A percentile compares a stretch with the other conserved stretches of the same genome.
Conservation (phyloP, 1,284 basidiomycete species). For the Wolfiporia cocos region DNA sequence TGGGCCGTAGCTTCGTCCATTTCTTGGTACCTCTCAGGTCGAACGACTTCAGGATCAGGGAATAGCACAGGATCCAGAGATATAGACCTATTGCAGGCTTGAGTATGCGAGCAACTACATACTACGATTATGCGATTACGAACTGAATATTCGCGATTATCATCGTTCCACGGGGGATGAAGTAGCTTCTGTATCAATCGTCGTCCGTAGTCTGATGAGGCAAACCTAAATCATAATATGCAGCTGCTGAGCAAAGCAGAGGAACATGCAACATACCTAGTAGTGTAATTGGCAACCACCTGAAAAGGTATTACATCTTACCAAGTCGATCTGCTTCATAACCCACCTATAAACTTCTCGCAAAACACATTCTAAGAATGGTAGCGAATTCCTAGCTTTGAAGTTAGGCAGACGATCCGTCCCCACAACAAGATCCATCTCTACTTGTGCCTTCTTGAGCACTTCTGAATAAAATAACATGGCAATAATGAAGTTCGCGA, state of each 20-base stretch:
- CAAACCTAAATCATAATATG: slow-evolving; percentile 1
- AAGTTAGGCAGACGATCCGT: slow-evolving; percentile 9
- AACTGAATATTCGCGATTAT: slow-evolving; percentile 7
- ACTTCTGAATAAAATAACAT: slow-evolving; percentile 4
- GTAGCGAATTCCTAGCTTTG: slow-evolving; percentile 6
- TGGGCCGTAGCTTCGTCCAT: not conserved
- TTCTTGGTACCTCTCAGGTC: not conserved
- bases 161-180: slow-evolving; percentile 6
- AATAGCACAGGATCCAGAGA: not conserved
- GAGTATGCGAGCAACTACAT: not conserved
- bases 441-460: slow-evolving; percentile 8
- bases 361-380: slow-evolving; percentile 10
- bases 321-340: slow-evolving; percentile 1
- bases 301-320: not conserved
- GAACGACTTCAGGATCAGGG: not conserved
- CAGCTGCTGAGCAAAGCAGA: not conserved
- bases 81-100: not conserved
- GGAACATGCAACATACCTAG: slow-evolving; percentile 13
- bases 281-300: slow-evolving; percentile 16
- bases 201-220: slow-evolving; percentile 8
- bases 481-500: slow-evolving; percentile 1
- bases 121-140: not conserved
- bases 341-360: slow-evolving; percentile 5
- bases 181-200: slow-evolving; percentile 11
- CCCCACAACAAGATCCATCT: slow-evolving; percentile 10